Evolutionary conservation across 2,329 filamentous ascomycete genomes (phyloP), one percentile per base, ranked within the genome.

Genomic region (Zymoseptoria crescenta): DNA sequence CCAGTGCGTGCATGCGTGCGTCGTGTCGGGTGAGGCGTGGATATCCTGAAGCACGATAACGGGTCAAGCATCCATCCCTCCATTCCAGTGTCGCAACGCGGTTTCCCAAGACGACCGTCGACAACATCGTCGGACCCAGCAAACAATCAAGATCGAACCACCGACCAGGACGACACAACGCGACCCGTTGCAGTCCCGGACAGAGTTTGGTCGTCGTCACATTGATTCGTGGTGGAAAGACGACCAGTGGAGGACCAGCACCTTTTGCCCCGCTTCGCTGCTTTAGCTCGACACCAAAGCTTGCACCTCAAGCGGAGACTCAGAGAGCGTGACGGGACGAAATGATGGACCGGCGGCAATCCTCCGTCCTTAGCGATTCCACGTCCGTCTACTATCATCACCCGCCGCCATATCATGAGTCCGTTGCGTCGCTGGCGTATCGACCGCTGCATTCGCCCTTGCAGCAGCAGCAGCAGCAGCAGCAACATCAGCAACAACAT

Each of bases 361-460:
- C 59, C 24, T 57, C 62, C 55, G 62, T 68, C 61, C 65, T 63
- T 49, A 61, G 66, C 27, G 64, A 65, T 57, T 58, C 65, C 27
- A 59, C 35, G 59, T 59, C 51, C 59, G 55, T 58, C 49, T 61
- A 50, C 30, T 64, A 59, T 21, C 61, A 59, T n/a, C 62, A 53
- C 54, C 59, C 65, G 56, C 62, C 60, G 57, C 61, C 62, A 49
- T 68, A 71, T 60, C 68, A 70, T 67, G 65, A 69, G 51, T 64
- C 64, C 69, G 70, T 68, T 73, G 63, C 67, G 41, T 65, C 71
- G 66, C 71, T 74, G 69, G 70, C 68, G 64, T 75, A 74, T 62
- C 68, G 68, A 64, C 64, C 68, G 61, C 64, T 71, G 66, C 72
- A 70, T 67, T 70, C 75, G 69, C 72, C 74, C 62, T 68, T 74